Conservation (phyloP, 1,284 basidiomycete genomes). For the Austropuccinia psidii region DNA sequence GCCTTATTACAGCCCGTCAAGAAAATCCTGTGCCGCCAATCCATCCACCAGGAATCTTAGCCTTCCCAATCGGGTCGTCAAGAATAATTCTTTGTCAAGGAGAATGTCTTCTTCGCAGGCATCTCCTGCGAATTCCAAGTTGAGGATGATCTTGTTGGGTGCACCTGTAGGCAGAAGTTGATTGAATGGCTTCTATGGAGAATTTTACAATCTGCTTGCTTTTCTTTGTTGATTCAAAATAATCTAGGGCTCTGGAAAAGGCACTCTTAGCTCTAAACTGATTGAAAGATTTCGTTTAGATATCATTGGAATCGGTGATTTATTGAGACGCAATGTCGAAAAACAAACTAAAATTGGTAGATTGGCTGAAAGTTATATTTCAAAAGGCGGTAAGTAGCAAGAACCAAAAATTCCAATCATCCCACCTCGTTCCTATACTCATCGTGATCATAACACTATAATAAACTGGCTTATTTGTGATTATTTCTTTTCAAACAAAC, state of each 20-base stretch:
- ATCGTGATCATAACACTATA: too few species aligned
- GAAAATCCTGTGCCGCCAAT: too few species aligned
- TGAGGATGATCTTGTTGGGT: slow-evolving; percentile 16
- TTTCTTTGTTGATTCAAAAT: not conserved
- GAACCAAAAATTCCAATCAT: not conserved
- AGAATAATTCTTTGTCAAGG: too few species aligned
- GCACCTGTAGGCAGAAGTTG: slow-evolving; percentile 16
- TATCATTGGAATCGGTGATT: slow-evolving; percentile 68
- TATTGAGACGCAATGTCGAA: slow-evolving; percentile 68
- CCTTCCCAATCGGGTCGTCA: too few species aligned
- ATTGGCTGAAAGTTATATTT: slow-evolving; percentile 66
- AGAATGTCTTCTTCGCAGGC: too few species aligned
- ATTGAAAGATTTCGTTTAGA: slow-evolving; percentile 48
- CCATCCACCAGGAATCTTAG: too few species aligned
- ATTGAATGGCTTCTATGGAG: too few species aligned
- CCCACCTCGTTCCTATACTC: not conserved
- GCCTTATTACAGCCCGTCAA: too few species aligned
- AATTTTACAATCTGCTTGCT: not conserved
- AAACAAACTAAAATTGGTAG: slow-evolving; percentile 65
- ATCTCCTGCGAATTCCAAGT: not conserved
- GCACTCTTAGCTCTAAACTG: slow-evolving; percentile 52
- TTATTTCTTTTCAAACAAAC: not conserved
- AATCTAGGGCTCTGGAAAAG: slow-evolving; percentile 49
- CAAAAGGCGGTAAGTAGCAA: slow-evolving; percentile 54
- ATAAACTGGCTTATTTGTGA: not conserved